Base-by-base conservation (phyloP, 148 eudicot species). In the Diospyros lotus region DNA sequence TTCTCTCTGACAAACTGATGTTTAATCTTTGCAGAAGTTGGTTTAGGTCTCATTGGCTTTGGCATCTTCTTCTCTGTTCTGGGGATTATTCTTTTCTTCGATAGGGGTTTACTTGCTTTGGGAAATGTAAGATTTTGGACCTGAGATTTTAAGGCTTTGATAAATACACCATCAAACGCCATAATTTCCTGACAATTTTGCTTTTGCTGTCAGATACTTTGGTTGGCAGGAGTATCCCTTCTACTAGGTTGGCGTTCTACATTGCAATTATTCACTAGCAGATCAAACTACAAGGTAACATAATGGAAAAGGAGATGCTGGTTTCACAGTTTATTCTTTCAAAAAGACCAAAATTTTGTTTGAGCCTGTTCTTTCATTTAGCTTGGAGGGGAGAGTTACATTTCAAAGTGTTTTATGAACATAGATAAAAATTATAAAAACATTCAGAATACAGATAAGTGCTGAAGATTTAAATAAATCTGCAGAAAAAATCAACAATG, bases 21-120 rank as follows among this genome's bases (percentile, higher is more conserved):
- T 40, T 53, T 2, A 41, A 58, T 50, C 64, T 58, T 83, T 28
- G 83, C 86, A 87, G 90, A 84, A 79, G 58, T 83, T 81, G 90
- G 90, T 42, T 59, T 87, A 9, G 90, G 90, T 68, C 78, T 87
- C 10, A 77, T 87, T 42, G 90, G 88, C 12, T 87, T 87, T 75
- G 90, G 90, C 42, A 76, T 87, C 76, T 83, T 84, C 64, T 87
- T 87, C 83, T 17, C 85, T 40, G 58, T 87, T 79, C 86, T 87
- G 17, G 90, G 80, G 45, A 72, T 81, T 58, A 53, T 87, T 73
- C 85, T 87, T 63, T 87, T 87, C 80, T 87, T 87, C 9, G 90
- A 87, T 76, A 85, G 87, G 79, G 90, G 90, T 43, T 68, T 87
- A 72, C 88, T 87, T 69, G 90, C 90, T 61, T 69, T 87, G 77